Conservation (phyloP, 1,139 yeast species). For the Hyphopichia burtonii region DNA sequence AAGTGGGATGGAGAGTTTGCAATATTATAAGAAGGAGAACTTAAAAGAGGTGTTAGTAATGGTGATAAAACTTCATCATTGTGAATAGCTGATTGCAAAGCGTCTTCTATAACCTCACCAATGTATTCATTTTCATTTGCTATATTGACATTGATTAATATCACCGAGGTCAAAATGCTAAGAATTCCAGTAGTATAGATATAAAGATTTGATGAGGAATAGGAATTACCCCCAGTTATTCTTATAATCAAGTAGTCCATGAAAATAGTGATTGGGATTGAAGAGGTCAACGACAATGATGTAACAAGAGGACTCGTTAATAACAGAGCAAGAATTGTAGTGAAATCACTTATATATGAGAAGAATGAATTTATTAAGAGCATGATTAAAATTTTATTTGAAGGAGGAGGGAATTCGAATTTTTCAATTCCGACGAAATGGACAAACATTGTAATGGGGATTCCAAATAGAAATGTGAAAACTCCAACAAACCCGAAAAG, state of each 20-base stretch:
- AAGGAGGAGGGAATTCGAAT: conserved; percentile 45
- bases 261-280: conserved; percentile 53
- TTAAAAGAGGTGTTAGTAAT: conserved; percentile 41
- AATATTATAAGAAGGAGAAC: background rate
- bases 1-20: background rate
- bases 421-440: conserved; percentile 36
- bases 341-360: conserved; percentile 50
- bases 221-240: conserved; percentile 17
- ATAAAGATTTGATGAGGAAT: conserved; percentile 21
- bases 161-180: conserved; percentile 46
- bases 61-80: conserved; percentile 49
- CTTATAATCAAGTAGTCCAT: conserved; percentile 38
- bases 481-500: conserved; percentile 51
- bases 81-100: conserved; percentile 47
- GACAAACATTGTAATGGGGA: conserved; percentile 36
- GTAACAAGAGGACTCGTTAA: conserved; percentile 56
- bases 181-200: conserved; percentile 46
- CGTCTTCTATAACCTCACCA: conserved; percentile 49
- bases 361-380: conserved; percentile 43
- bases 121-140: conserved; percentile 44
- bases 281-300: conserved; percentile 50
- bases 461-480: conserved; percentile 34
- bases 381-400: conserved; percentile 27
- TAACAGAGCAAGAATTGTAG: conserved; percentile 49
- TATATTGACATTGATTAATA: conserved; percentile 45